Evolutionary conservation across 2,329 filamentous ascomycete genomes (phyloP), one percentile per base, ranked within the genome.

Genomic region (Graphiopsis chlorocephala): DNA sequence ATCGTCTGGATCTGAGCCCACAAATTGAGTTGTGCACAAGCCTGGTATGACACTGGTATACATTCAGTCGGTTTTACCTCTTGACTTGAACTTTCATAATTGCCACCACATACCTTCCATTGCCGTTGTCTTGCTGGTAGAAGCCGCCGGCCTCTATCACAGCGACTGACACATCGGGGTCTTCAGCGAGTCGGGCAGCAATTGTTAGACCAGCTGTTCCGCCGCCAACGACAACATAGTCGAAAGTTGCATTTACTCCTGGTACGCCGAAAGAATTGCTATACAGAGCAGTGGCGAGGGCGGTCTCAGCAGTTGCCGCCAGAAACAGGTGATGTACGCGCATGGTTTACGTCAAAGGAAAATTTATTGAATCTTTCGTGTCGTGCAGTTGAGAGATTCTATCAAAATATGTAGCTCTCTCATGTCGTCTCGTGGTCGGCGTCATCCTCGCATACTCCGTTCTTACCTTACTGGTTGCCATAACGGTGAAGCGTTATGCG

Each of bases 81-180:
- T 31, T 12, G 11, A 10, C 15, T 53, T 11, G 28, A 28, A 10
- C 10, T 20, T 11, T n/a, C 3, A 20, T 17, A 5, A 4, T 20
- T 29, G 15, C 31, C 12, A 26, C 48, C 26, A n/a, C 50, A 31
- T 11, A 62, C 60, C 60, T 62, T 45, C 60, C 60, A 29, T 72
- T 71, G 26, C 69, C 69, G 29, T 67, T 65, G n/a, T 69, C 66
- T 11, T 65, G 45, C 55, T 72, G 58, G 50, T 72, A 72, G 57
- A 70, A 72, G 12, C 66, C 63, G 11, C 70, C 71, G 3, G 70
- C 71, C 61, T 73, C 71, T 7, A 73, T 33, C 3, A 73, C 70
- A 0, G 70, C 70, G 7, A 73, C 71, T 1, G 67, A 64, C 8
- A 60, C 52, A 7, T 53, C 59, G 1, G 52, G 38, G 26, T 70